Evolutionary conservation across 306 rosid species (phyloP), one percentile per base, ranked within the genome.

Genomic region (Quercus robur): DNA sequence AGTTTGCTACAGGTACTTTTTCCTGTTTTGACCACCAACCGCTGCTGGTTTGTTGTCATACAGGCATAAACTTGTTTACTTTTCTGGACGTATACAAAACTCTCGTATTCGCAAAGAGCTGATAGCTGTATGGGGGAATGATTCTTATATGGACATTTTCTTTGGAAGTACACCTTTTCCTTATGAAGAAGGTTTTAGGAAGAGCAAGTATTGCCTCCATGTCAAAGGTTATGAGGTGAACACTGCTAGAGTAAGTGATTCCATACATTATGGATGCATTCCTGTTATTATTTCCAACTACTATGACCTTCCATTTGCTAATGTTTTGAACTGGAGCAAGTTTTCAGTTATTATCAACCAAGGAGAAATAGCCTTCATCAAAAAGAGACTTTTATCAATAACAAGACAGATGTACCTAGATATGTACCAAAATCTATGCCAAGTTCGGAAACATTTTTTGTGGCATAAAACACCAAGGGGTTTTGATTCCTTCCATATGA

Each of bases 191-290:
- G 86, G 86, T 31, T 83, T 83, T 23, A 57, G 75, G 73, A 78
- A 82, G 51, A 83, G 86, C 82, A 83, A 78, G 62, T 83, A 67
- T 21, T 83, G 86, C 73, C 86, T 83, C 67, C 86, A 83, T 74
- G 80, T 83, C 9, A 83, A 25, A 28, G 86, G 83, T 14, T 78
- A 78, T 58, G 86, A 83, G 72, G 86, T 83, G 46, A 83, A 83
- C 73, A 83, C 86, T 67, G 86, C 86, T 8, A 83, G 80, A 26
- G 67, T 83, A 17, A 83, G 82, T 3, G 86, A 83, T 74, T 82
- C 86, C 2, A 74, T 83, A 57, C 82, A 83, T 25, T 83, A 64
- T 59, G 86, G 86, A 2, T 83, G 86, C 66, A 58, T 83, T 51
- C 86, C 86, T 3, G 86, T 83, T 51, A 69, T 83, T 67, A 78